phyloP scores from a whole-genome alignment of 805 yeast species.

The Ogataea ramenticola region DNA sequence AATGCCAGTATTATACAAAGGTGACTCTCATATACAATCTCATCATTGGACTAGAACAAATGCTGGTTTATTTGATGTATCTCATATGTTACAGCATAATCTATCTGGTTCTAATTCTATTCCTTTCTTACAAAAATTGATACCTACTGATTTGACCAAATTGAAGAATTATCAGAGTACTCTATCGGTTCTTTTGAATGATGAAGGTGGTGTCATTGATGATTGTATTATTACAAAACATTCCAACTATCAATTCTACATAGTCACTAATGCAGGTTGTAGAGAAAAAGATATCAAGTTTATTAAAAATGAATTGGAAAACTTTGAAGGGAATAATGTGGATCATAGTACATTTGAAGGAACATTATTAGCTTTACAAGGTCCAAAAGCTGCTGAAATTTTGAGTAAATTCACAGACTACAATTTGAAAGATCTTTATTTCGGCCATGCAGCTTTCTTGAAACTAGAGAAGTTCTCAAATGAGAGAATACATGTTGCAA shows the following conservation, averaged over 20 bases:
- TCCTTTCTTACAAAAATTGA: constrained; percentile 63
- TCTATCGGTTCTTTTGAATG: constrained; percentile 67
- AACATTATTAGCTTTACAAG: constrained; percentile 85
- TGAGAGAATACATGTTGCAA: constrained; percentile 62
- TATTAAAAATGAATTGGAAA: constrained; percentile 42
- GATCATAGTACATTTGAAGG: constrained; percentile 49
- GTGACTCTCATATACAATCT: constrained; percentile 85
- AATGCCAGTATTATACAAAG: constrained; percentile 87
- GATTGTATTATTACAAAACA: constrained; percentile 91
- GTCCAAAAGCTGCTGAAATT: constrained; percentile 72
- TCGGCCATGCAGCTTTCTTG: constrained; percentile 61
- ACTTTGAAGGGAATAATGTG: constrained; percentile 22
- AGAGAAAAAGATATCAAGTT: constrained; percentile 72
- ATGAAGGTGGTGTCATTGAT: constrained; percentile 77
- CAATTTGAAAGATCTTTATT: constrained; percentile 55
- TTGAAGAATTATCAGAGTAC: constrained; percentile 58
- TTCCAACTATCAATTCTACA: constrained; percentile 61
- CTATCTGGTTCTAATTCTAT: constrained; percentile 63
- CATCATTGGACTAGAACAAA: constrained; percentile 88
- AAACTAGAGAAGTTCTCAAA: constrained; percentile 33
- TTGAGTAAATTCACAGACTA: constrained; percentile 56
- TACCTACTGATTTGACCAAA: constrained; percentile 77
- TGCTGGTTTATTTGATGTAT: constrained; percentile 92
- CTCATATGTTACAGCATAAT: constrained; percentile 93
- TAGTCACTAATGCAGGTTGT: constrained; percentile 96